Percentiles rank a stretch among this genome's conserved stretches.
phyloP scores from a whole-genome alignment of 2,329 filamentous ascomycete species.

The Penicillium sp. region DNA sequence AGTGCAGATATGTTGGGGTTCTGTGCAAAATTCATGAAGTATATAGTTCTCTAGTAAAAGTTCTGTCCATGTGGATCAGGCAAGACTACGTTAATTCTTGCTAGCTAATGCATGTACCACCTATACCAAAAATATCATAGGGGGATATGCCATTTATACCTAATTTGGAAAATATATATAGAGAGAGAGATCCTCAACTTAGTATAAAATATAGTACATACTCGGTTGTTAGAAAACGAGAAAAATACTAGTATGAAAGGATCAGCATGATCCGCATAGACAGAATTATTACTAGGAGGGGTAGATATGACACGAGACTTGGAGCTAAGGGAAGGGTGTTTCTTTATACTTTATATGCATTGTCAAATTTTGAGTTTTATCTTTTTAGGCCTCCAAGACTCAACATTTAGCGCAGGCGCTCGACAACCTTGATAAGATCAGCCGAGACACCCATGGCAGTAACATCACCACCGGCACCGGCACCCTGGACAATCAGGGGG shows the following conservation, averaged over 20 bases:
- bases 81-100: no score
- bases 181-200: no score
- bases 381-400: not conserved
- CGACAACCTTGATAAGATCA: slow-evolving; percentile 85
- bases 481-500: slow-evolving; percentile 90
- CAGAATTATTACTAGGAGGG: no score
- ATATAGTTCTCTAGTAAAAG: not conserved
- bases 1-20: not conserved
- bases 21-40: not conserved
- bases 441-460: slow-evolving; percentile 97
- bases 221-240: no score
- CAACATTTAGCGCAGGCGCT: slow-evolving; percentile 58
- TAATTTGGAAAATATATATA: no score
- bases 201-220: no score
- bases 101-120: no score
- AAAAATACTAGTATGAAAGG: no score
- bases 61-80: no score
- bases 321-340: not conserved
- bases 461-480: slow-evolving; percentile 88
- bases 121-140: no score
- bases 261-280: no score
- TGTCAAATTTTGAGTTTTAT: not conserved
- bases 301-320: not conserved
- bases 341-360: not conserved
- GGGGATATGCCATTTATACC: no score